Conservation (phyloP, 139 green algal genomes). For the Chlamydomonas sphaeroides region DNA sequence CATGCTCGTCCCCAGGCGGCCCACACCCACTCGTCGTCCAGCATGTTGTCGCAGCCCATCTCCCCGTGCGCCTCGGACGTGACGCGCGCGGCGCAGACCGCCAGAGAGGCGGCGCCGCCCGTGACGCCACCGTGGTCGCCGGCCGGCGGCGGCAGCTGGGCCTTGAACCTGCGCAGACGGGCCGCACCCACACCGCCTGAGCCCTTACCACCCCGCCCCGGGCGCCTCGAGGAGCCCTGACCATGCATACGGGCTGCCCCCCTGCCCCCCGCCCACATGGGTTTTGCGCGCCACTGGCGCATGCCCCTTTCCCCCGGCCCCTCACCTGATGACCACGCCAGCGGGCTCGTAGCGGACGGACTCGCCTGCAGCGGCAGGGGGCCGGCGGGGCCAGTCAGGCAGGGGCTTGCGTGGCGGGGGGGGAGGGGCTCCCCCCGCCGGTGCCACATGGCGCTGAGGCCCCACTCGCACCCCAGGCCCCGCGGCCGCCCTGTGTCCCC, state of each 20-base stretch:
- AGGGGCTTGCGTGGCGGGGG: neutral
- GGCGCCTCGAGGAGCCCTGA: no score
- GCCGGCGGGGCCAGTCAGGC: no score
- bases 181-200: no score
- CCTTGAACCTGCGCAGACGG: neutral
- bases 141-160: neutral
- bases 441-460: neutral
- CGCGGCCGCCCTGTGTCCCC: neutral
- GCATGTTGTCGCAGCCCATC: neutral
- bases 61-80: neutral
- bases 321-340: constrained; percentile 1
- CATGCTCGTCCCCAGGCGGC: no score
- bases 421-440: no score
- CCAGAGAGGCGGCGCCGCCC: neutral
- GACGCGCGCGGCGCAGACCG: neutral
- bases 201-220: no score
- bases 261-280: no score
- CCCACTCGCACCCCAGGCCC: no score
- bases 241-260: no score
- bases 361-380: neutral
- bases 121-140: constrained; percentile 1
- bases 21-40: constrained; percentile 24
- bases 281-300: neutral
- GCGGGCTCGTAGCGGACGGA: neutral
- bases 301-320: neutral